These are phyloP conservation scores for Tulasnella sp. DNA, from an alignment of 768 basidiomycete genomes.

Conservation along the genomic window DNA sequence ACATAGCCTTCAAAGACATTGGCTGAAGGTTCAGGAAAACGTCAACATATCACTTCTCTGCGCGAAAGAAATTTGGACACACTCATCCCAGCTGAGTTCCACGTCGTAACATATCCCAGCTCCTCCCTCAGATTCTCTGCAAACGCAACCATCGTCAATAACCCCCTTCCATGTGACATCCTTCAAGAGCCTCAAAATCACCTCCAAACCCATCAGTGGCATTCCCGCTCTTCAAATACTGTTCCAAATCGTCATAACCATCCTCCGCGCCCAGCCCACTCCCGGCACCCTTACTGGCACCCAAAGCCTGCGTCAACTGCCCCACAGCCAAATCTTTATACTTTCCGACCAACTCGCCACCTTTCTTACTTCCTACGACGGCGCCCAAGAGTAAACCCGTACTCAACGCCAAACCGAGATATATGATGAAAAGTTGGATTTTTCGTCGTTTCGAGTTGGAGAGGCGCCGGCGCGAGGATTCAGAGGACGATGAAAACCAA, in stretches of 20 bases:
- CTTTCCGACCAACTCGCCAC: background rate
- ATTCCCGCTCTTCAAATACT: background rate
- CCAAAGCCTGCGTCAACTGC: background rate
- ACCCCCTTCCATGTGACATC: background rate
- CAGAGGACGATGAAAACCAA: background rate
- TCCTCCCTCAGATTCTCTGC: constrained; percentile 12
- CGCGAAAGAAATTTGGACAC: background rate
- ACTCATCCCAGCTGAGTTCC: constrained; percentile 19
- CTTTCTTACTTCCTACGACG: background rate
- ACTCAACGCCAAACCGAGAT: background rate
- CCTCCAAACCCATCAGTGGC: background rate
- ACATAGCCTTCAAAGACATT: constrained; percentile 17
- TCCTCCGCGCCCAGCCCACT: background rate
- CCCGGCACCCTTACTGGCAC: background rate
- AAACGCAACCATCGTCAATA: background rate
- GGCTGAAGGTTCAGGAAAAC: background rate
- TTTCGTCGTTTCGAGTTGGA: background rate
- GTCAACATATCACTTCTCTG: background rate
- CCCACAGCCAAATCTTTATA: background rate
- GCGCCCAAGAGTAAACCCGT: background rate
- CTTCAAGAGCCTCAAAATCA: background rate
- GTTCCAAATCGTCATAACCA: background rate
- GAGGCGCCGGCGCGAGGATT: background rate
- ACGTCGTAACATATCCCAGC: constrained; percentile 1
- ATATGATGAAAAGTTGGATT: background rate